Percentiles rank a stretch among this genome's conserved stretches.
These are phyloP conservation scores for Pythium vanterpoolii DNA, from an alignment of 352 stramenopile species.

Conservation along the genomic window DNA sequence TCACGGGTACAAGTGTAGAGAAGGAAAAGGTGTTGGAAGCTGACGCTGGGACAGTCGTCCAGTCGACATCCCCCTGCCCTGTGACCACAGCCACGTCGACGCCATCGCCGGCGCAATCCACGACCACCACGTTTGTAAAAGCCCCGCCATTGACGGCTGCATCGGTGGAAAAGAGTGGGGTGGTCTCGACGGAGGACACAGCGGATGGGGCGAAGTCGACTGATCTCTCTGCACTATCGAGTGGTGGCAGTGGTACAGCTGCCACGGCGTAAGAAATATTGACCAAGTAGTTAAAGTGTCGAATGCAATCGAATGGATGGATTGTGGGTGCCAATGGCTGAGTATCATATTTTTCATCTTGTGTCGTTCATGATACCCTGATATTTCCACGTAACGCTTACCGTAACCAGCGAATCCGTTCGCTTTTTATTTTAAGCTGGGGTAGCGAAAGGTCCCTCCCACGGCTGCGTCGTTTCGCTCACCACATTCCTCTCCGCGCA, in stretches of 20 bases:
- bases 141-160: too few relatives aligned
- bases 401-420: not conserved
- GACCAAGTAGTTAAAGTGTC: not conserved
- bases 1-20: not conserved
- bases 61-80: not conserved
- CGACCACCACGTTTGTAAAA: not conserved
- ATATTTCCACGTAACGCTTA: not conserved
- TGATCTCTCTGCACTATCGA: not conserved
- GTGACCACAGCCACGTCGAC: conserved; percentile 1
- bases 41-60: not conserved
- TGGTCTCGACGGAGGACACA: not conserved
- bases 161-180: not conserved
- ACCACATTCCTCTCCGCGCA: not conserved
- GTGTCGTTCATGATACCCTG: too few relatives aligned
- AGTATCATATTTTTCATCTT: too few relatives aligned
- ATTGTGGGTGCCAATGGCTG: not conserved
- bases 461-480: not conserved
- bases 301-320: conserved; percentile 8
- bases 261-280: too few relatives aligned
- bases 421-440: not conserved
- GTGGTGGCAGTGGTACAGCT: not conserved
- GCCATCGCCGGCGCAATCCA: conserved; percentile 9
- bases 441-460: too few relatives aligned
- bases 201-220: not conserved
- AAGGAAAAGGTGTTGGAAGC: not conserved